Evolutionary conservation across 768 basidiomycete genomes (phyloP).

Genomic region (Calocybe cyanea): DNA sequence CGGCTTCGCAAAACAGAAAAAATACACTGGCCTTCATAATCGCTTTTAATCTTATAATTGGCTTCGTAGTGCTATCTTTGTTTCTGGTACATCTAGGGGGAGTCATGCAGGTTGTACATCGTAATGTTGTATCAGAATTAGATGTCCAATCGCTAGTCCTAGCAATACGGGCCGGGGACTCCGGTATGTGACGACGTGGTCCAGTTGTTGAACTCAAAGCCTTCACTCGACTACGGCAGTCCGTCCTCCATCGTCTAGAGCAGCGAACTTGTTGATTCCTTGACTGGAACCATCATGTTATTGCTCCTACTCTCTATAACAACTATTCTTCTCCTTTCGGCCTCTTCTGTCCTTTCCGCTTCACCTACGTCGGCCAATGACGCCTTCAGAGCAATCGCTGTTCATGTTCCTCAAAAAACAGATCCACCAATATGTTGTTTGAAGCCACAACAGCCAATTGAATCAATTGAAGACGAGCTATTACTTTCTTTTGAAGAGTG

Average conservation of each 20-base stretch:
- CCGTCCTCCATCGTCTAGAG: no score
- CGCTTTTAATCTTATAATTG: background rate
- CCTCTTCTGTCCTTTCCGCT: slow-evolving; percentile 10
- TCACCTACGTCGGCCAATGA: slow-evolving; percentile 42
- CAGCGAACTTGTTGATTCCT: slow-evolving; percentile 2
- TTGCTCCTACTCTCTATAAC: slow-evolving; percentile 10
- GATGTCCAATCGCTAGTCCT: no score
- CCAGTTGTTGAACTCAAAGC: no score
- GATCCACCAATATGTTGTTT: slow-evolving; percentile 69
- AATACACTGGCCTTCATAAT: no score
- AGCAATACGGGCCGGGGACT: no score
- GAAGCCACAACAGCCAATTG: slow-evolving; percentile 45
- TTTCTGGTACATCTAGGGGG: background rate
- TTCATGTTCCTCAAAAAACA: slow-evolving; percentile 43
- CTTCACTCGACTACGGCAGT: no score
- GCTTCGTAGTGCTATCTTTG: background rate
- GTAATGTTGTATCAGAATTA: background rate
- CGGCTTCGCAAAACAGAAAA: no score
- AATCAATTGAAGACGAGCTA: slow-evolving; percentile 55
- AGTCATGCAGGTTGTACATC: background rate
- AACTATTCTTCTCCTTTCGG: slow-evolving; percentile 9
- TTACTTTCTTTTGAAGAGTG: slow-evolving; percentile 86
- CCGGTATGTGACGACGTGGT: no score
- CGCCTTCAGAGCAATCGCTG: slow-evolving; percentile 55
- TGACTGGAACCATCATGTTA: slow-evolving; percentile 13